These are phyloP conservation scores for Flaveria trinervia DNA, from an alignment of 129 eudicot genomes.

Conservation along the genomic window DNA sequence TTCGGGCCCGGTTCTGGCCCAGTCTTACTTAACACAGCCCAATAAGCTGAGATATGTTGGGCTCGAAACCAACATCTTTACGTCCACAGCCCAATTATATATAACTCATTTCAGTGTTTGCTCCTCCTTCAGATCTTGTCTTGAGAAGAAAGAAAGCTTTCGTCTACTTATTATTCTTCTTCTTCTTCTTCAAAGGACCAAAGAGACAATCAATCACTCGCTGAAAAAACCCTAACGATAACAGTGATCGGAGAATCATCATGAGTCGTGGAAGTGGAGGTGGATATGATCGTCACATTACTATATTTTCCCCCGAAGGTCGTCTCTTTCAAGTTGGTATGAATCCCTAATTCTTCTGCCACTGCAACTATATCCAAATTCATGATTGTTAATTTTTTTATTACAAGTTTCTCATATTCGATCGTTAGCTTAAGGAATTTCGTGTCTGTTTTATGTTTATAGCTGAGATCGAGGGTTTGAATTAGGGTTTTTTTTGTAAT, in stretches of 20 bases:
- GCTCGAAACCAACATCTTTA: not conserved
- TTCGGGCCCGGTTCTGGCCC: not conserved
- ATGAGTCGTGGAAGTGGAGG: conserved; percentile 98
- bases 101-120: not conserved
- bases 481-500: conserved; percentile 20
- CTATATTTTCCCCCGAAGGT: conserved; percentile 98
- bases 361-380: not conserved
- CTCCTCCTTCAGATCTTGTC: conserved; percentile 31
- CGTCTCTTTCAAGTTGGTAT: conserved; percentile 97
- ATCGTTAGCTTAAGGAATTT: not conserved
- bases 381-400: not conserved
- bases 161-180: not conserved
- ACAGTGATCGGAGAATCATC: conserved; percentile 25
- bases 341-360: conserved; percentile 19
- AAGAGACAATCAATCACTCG: conserved; percentile 13
- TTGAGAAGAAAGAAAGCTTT: conserved; percentile 46
- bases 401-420: not conserved
- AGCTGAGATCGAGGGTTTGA: not conserved
- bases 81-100: not conserved
- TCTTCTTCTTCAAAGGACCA: not conserved
- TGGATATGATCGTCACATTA: conserved; percentile 96
- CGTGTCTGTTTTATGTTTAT: not conserved
- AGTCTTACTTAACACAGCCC: not conserved
- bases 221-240: conserved; percentile 12
- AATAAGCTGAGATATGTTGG: not conserved